Percentiles rank a stretch among this genome's conserved stretches.
phyloP scores from a whole-genome alignment of 2,329 filamentous ascomycete genomes.

The Botrytis byssoidea region DNA sequence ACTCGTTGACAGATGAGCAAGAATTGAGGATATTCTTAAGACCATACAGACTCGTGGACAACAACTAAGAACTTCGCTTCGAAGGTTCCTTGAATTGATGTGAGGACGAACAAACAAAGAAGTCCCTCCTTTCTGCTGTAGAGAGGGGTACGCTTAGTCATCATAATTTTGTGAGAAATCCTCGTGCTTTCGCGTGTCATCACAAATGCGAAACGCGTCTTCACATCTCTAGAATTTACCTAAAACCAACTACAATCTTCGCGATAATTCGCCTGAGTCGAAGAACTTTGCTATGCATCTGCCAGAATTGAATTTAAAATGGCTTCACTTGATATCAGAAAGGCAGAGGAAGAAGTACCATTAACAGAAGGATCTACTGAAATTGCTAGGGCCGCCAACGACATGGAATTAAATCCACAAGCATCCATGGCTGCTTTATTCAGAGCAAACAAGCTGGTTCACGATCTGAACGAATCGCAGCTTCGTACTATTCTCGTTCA shows the following conservation, averaged over 20 bases:
- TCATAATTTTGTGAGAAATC: neutral
- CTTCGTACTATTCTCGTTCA: slow-evolving; percentile 19
- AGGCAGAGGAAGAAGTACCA: slow-evolving; percentile 10
- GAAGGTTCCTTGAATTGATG: neutral
- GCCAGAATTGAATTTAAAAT: neutral
- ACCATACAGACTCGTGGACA: neutral
- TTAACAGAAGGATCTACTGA: neutral
- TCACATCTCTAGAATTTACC: neutral
- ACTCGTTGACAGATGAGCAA: neutral
- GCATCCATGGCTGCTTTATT: slow-evolving; percentile 9
- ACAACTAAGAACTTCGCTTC: neutral
- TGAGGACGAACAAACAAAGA: neutral
- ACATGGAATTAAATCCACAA: slow-evolving; percentile 6
- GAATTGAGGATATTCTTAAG: neutral
- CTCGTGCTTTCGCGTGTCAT: slow-evolving; percentile 8
- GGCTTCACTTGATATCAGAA: neutral
- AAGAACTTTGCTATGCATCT: neutral
- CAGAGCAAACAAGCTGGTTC: slow-evolving; percentile 17
- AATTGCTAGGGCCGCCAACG: neutral
- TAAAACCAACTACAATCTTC: neutral
- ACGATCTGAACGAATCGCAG: slow-evolving; percentile 18
- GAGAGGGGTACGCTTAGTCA: neutral
- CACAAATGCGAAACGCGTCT: slow-evolving; percentile 3
- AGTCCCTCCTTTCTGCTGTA: neutral
- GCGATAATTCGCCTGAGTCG: neutral